phyloP scores from a whole-genome alignment of 139 green algal genomes.

The Zygnema circumcarinatum region DNA sequence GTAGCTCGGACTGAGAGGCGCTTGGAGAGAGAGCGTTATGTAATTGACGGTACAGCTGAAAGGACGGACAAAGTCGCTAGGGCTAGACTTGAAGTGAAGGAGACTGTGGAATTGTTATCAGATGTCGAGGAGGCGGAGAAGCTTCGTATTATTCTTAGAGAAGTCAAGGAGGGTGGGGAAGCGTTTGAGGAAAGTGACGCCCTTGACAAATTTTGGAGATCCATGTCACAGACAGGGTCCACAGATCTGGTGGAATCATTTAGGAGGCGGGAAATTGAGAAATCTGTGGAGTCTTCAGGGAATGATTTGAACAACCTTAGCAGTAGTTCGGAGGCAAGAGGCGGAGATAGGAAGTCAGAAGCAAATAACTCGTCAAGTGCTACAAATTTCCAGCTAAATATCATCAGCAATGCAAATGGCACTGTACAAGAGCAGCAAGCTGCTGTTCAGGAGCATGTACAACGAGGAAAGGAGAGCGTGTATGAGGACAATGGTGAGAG shows the following conservation, averaged over 20 bases:
- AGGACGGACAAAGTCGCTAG: not conserved
- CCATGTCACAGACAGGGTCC: not conserved
- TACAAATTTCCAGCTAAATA: too few species aligned
- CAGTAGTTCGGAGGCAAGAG: not conserved
- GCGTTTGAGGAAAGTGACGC: not conserved
- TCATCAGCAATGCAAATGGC: too few species aligned
- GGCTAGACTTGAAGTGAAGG: not conserved
- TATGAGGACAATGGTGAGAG: not conserved
- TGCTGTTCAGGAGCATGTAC: not conserved
- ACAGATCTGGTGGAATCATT: too few species aligned
- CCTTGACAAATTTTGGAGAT: slow-evolving; percentile 14
- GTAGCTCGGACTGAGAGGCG: not conserved
- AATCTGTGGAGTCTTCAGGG: slow-evolving; percentile 13
- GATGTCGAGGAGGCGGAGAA: not conserved
- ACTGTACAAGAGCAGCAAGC: not conserved
- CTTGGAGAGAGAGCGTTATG: slow-evolving; percentile 12
- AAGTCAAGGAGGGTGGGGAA: not conserved
- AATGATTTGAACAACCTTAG: slow-evolving; percentile 11
- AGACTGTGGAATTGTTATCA: slow-evolving; percentile 58
- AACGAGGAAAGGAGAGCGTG: not conserved
- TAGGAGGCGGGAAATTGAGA: too few species aligned
- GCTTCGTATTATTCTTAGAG: not conserved
- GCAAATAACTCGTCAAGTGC: too few species aligned
- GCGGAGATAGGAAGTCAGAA: too few species aligned
- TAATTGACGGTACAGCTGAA: not conserved